These are phyloP conservation scores for Dactylellina drechsleri DNA, from an alignment of 2,329 filamentous ascomycete genomes.

Conservation along the genomic window DNA sequence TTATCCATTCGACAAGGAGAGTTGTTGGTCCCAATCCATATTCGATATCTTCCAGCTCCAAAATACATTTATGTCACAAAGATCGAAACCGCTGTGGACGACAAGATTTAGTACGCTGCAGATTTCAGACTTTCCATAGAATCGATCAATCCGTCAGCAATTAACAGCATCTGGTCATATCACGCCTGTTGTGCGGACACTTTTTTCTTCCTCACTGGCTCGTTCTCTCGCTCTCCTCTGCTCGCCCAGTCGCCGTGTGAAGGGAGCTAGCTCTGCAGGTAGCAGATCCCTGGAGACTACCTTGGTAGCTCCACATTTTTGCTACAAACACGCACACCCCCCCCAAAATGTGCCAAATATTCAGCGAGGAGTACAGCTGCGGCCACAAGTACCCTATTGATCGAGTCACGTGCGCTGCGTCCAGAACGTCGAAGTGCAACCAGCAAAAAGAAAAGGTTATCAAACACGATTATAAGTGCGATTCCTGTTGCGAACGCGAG, in stretches of 20 bases:
- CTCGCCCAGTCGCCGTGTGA: constrained; percentile 35
- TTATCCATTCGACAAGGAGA: constrained; percentile 19
- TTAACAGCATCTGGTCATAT: constrained; percentile 26
- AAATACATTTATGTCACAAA: constrained; percentile 39
- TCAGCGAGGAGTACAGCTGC: constrained; percentile 44
- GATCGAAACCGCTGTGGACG: constrained; percentile 43
- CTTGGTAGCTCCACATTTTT: constrained; percentile 54
- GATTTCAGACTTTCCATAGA: constrained; percentile 41
- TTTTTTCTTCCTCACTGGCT: constrained; percentile 31
- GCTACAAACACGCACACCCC: constrained; percentile 34
- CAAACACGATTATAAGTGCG: constrained; percentile 45
- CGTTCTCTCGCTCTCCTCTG: constrained; percentile 16
- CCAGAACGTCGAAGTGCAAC: constrained; percentile 38
- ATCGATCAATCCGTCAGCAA: background rate
- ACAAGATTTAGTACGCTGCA: constrained; percentile 41
- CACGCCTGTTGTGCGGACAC: constrained; percentile 33
- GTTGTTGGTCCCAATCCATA: constrained; percentile 40
- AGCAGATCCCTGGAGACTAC: constrained; percentile 36
- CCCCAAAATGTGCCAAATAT: constrained; percentile 50
- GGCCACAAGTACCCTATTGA: constrained; percentile 30
- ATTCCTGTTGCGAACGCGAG: constrained; percentile 21
- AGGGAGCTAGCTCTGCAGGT: constrained; percentile 53
- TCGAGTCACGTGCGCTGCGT: constrained; percentile 43
- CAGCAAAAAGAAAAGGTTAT: constrained; percentile 21
- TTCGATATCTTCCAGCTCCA: constrained; percentile 21